Evolutionary conservation across 2,329 filamentous ascomycete genomes (phyloP).

Genomic region (Alternaria consortialis): DNA sequence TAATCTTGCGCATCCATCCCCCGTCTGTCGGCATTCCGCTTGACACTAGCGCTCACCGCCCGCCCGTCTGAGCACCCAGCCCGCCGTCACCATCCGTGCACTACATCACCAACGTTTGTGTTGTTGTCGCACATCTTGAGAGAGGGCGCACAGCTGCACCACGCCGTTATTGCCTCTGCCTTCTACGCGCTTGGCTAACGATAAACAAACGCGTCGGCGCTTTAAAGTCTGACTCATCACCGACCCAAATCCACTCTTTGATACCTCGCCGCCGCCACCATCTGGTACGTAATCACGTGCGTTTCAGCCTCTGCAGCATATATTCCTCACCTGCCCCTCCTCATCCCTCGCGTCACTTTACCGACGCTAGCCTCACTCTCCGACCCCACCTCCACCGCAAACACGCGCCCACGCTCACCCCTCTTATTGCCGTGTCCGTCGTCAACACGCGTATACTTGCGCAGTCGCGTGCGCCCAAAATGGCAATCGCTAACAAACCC

Average conservation of each 20-base stretch:
- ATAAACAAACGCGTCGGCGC: slow-evolving; percentile 37
- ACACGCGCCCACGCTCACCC: slow-evolving; percentile 23
- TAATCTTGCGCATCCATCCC: slow-evolving; percentile 23
- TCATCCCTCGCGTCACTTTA: slow-evolving; percentile 16
- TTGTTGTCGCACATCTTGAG: slow-evolving; percentile 28
- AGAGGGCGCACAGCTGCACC: slow-evolving; percentile 30
- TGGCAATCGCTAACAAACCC: slow-evolving; percentile 27
- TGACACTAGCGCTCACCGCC: slow-evolving; percentile 28
- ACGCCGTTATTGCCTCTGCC: slow-evolving; percentile 22
- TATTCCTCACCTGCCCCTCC: slow-evolving; percentile 35
- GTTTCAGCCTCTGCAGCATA: slow-evolving; percentile 42
- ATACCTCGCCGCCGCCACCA: slow-evolving; percentile 38
- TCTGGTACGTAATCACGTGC: slow-evolving; percentile 46
- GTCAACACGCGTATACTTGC: slow-evolving; percentile 25
- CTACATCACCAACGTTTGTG: slow-evolving; percentile 28
- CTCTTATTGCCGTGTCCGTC: slow-evolving; percentile 10
- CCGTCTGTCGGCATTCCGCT: slow-evolving; percentile 31
- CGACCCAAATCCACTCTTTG: slow-evolving; percentile 22
- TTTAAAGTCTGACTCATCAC: slow-evolving; percentile 40
- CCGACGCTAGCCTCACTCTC: slow-evolving; percentile 31
- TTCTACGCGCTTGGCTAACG: slow-evolving; percentile 28
- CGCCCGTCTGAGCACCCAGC: slow-evolving; percentile 25
- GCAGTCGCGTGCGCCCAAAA: slow-evolving; percentile 27
- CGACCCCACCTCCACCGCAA: slow-evolving; percentile 22
- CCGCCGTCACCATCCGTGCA: slow-evolving; percentile 34